These are phyloP conservation scores for Phyllosticta citribraziliensis DNA, from an alignment of 2,329 filamentous ascomycete genomes.

Conservation along the genomic window DNA sequence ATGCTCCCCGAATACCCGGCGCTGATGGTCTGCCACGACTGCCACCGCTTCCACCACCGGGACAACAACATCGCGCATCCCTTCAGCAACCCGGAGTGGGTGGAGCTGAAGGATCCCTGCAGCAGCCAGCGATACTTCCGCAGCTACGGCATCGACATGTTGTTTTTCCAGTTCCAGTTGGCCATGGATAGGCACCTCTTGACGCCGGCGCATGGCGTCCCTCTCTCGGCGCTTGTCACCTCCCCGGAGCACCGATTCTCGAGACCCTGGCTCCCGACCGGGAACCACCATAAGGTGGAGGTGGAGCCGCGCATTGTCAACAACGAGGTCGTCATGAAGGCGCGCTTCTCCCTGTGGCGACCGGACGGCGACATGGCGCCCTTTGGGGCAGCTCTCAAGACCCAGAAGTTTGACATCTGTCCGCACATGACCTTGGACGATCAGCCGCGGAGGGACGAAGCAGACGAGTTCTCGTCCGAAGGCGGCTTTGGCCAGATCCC, in stretches of 20 bases:
- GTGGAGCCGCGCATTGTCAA: background rate
- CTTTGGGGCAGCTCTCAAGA: background rate
- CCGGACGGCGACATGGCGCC: background rate
- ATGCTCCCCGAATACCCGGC: background rate
- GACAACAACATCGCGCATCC: background rate
- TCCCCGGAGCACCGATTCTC: background rate
- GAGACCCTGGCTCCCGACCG: background rate
- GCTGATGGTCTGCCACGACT: background rate
- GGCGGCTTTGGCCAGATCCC: background rate
- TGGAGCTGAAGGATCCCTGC: background rate
- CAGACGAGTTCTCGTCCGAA: background rate
- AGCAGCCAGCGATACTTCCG: background rate
- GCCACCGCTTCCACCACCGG: background rate
- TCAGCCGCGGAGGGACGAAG: background rate
- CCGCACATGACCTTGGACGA: background rate
- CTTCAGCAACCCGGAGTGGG: background rate
- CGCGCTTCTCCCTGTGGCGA: background rate
- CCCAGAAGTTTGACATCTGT: background rate
- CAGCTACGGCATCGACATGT: background rate
- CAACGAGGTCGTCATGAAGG: background rate
- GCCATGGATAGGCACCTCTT: background rate
- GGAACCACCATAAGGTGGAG: background rate
- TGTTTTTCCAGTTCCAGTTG: background rate
- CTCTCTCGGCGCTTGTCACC: background rate
- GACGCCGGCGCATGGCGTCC: background rate